Percentiles rank a stretch among this genome's conserved stretches.
phyloP scores from a whole-genome alignment of 208 protist genomes.

The Leishmania mexicana region DNA sequence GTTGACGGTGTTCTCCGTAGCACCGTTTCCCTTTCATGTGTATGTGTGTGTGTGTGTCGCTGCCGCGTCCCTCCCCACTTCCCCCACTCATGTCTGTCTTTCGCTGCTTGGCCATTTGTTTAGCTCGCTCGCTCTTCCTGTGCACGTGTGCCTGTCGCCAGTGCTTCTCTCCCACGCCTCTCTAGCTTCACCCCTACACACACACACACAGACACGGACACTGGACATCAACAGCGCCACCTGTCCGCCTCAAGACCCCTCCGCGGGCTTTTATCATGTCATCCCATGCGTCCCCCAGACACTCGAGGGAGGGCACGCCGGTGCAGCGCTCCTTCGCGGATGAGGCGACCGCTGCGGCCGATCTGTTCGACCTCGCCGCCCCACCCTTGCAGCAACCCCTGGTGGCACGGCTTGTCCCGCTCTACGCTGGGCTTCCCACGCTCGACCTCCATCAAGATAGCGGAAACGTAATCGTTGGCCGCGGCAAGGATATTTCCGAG shows the following conservation, averaged over 20 bases:
- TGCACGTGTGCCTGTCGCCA: background rate
- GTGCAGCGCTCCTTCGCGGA: constrained; percentile 16
- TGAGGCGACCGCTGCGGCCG: constrained; percentile 36
- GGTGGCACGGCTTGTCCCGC: constrained; percentile 73
- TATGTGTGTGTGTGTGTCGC: background rate
- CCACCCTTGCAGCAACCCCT: constrained; percentile 66
- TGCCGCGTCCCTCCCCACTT: background rate
- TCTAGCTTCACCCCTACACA: background rate
- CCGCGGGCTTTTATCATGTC: background rate
- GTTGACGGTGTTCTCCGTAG: background rate
- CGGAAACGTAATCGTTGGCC: constrained; percentile 53
- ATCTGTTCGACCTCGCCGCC: constrained; percentile 80
- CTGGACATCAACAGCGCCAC: background rate
- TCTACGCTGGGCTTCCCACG: constrained; percentile 19
- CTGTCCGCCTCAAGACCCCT: background rate
- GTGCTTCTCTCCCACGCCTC: background rate
- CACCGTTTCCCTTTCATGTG: background rate
- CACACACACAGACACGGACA: constrained; percentile 15
- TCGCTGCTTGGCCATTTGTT: background rate
- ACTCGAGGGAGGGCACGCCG: constrained; percentile 5
- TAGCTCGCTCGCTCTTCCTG: background rate
- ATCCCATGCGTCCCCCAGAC: background rate
- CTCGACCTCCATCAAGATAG: constrained; percentile 52
- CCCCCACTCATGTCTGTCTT: background rate
- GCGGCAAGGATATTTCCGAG: constrained; percentile 64